Percentiles rank a stretch among this genome's conserved stretches.
These are phyloP conservation scores for Aspergillus sp. DNA, from an alignment of 2,329 filamentous ascomycete species.

Conservation along the genomic window DNA sequence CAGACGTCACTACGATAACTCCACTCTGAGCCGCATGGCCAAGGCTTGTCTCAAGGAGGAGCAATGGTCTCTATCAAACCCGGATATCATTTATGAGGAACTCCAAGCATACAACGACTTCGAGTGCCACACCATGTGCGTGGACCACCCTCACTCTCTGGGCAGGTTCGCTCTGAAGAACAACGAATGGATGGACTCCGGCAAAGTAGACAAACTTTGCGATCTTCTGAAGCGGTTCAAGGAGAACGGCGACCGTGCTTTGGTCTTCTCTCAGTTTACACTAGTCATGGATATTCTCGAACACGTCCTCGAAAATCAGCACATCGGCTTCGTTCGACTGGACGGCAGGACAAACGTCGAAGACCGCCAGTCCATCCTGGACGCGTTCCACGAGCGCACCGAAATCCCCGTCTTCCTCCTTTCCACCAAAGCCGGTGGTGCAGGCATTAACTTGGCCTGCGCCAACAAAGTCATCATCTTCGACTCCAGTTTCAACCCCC, in stretches of 20 bases:
- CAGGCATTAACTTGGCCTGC: constrained; percentile 91
- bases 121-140: constrained; percentile 61
- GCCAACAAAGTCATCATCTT: constrained; percentile 99
- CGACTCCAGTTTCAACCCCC: constrained; percentile 94
- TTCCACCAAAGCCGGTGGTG: constrained; percentile 92
- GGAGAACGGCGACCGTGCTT: constrained; percentile 77
- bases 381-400: constrained; percentile 76
- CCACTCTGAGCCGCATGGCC: constrained; percentile 74
- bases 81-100: constrained; percentile 57
- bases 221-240: constrained; percentile 73
- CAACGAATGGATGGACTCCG: constrained; percentile 70
- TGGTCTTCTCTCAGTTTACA: constrained; percentile 93
- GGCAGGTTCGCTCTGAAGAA: constrained; percentile 60
- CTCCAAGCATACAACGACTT: constrained; percentile 61
- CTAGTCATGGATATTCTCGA: constrained; percentile 88
- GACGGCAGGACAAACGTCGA: constrained; percentile 81
- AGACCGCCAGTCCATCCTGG: constrained; percentile 82
- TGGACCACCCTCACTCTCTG: constrained; percentile 55
- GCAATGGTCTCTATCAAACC: constrained; percentile 52
- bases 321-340: constrained; percentile 78
- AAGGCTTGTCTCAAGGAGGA: constrained; percentile 73
- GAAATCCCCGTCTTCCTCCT: constrained; percentile 88
- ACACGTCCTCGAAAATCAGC: constrained; percentile 72
- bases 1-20: constrained; percentile 75
- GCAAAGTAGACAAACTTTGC: constrained; percentile 81